Evolutionary conservation across 1,139 yeast genomes (phyloP).

Genomic region (Scheffersomyces quercinus): DNA sequence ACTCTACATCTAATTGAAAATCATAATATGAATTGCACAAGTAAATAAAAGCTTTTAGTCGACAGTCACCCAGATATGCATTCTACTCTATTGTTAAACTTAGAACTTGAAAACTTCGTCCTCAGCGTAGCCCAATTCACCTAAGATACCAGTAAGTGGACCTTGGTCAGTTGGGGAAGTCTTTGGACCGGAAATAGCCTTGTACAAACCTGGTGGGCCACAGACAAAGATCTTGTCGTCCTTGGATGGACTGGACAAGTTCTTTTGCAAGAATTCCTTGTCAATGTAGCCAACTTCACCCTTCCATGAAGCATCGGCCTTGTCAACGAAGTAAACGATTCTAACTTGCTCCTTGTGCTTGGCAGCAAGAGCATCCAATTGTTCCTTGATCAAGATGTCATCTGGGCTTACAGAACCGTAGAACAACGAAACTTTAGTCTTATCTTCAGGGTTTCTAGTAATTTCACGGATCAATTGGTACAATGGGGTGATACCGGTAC

Average conservation of each 20-base stretch:
- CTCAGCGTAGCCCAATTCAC: constrained; percentile 84
- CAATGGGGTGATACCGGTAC: constrained; percentile 94
- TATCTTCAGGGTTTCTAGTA: constrained; percentile 73
- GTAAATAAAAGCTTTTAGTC: no score
- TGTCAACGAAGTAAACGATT: constrained; percentile 79
- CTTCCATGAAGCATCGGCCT: constrained; percentile 51
- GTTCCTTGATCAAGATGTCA: constrained; percentile 77
- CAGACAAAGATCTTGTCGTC: constrained; percentile 90
- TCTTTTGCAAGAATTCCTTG: constrained; percentile 46
- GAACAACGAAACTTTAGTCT: constrained; percentile 76
- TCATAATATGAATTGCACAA: no score
- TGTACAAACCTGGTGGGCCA: constrained; percentile 30
- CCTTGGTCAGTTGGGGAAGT: constrained; percentile 91
- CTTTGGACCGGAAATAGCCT: constrained; percentile 70
- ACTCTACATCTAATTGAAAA: no score
- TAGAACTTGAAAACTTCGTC: constrained; percentile 90
- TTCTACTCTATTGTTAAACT: constrained; percentile 3
- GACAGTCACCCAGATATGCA: no score
- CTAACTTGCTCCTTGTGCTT: constrained; percentile 74
- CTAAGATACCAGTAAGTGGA: constrained; percentile 83
- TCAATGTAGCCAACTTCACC: constrained; percentile 49
- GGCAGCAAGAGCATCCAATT: constrained; percentile 65
- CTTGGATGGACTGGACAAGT: constrained; percentile 63
- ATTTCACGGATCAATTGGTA: constrained; percentile 78
- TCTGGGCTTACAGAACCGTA: constrained; percentile 77